A percentile compares a stretch with the other conserved stretches of the same genome.
phyloP scores from a whole-genome alignment of 345 rosid species.

The Dimocarpus longan region DNA sequence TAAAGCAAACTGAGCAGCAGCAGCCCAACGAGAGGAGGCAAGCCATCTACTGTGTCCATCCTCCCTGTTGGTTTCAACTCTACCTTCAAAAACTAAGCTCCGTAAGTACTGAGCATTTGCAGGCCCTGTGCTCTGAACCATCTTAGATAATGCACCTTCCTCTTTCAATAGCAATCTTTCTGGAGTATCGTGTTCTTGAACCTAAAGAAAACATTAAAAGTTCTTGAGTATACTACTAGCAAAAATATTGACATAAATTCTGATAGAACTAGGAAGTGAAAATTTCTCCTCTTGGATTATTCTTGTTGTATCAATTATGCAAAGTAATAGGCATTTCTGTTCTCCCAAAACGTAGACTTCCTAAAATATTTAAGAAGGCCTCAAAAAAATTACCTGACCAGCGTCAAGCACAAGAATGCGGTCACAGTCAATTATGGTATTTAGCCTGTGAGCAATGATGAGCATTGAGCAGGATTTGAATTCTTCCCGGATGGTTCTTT shows the following conservation, averaged over 20 bases:
- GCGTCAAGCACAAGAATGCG: conserved; percentile 82
- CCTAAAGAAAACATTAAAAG: conserved; percentile 40
- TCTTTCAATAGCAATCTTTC: conserved; percentile 62
- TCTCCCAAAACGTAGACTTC: background rate
- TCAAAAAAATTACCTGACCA: conserved; percentile 59
- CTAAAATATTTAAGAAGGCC: background rate
- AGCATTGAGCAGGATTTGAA: conserved; percentile 88
- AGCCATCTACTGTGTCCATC: conserved; percentile 36
- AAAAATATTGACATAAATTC: background rate
- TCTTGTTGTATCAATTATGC: background rate
- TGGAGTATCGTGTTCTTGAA: conserved; percentile 71
- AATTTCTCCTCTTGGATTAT: background rate
- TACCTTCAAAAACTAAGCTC: conserved; percentile 51
- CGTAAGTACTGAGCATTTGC: conserved; percentile 73
- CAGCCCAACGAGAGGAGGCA: conserved; percentile 58
- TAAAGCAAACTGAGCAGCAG: conserved; percentile 57
- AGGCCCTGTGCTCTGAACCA: conserved; percentile 79
- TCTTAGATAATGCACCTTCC: conserved; percentile 60
- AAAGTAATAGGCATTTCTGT: background rate
- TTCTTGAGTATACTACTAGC: background rate
- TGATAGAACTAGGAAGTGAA: background rate
- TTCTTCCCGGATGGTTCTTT: conserved; percentile 87
- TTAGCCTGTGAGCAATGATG: conserved; percentile 85
- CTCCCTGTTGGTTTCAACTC: conserved; percentile 13
- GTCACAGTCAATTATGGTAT: conserved; percentile 82